phyloP scores from a whole-genome alignment of 2,329 filamentous ascomycete genomes.

The Alternaria sp. region DNA sequence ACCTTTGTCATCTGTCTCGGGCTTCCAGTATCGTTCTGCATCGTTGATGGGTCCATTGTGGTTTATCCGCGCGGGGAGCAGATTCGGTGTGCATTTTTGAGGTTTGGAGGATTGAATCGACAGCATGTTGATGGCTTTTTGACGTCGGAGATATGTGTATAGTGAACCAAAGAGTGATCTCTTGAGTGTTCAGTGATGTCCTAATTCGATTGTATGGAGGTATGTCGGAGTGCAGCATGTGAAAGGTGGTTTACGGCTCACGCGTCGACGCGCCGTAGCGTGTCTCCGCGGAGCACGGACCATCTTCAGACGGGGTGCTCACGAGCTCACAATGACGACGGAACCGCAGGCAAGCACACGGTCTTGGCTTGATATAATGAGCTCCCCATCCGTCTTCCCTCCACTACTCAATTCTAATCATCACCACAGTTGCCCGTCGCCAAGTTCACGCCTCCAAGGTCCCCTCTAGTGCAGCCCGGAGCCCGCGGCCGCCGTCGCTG shows the following conservation, averaged over 20 bases:
- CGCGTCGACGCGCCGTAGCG: conserved; percentile 25
- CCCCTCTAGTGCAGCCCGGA: neutral
- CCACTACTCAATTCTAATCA: neutral
- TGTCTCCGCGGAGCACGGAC: conserved; percentile 15
- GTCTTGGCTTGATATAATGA: neutral
- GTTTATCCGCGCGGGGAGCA: conserved; percentile 81
- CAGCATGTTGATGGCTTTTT: conserved; percentile 47
- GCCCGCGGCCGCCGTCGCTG: neutral
- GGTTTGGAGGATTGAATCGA: conserved; percentile 47
- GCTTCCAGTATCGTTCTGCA: conserved; percentile 73
- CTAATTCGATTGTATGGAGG: neutral
- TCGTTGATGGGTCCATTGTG: conserved; percentile 75
- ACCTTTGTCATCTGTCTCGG: conserved; percentile 50
- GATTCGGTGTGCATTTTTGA: conserved; percentile 64
- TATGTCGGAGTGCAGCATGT: neutral
- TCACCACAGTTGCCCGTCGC: neutral
- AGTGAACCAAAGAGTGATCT: too few species aligned
- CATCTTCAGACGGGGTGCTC: neutral
- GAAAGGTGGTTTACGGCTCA: conserved; percentile 4
- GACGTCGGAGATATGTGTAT: neutral
- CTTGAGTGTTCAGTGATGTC: too few species aligned
- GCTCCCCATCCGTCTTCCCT: neutral
- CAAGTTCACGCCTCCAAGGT: neutral
- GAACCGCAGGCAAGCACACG: neutral
- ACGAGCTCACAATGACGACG: conserved; percentile 11